These are phyloP conservation scores for Sordaria brevicollis DNA, from an alignment of 495 filamentous ascomycete species.

Conservation along the genomic window DNA sequence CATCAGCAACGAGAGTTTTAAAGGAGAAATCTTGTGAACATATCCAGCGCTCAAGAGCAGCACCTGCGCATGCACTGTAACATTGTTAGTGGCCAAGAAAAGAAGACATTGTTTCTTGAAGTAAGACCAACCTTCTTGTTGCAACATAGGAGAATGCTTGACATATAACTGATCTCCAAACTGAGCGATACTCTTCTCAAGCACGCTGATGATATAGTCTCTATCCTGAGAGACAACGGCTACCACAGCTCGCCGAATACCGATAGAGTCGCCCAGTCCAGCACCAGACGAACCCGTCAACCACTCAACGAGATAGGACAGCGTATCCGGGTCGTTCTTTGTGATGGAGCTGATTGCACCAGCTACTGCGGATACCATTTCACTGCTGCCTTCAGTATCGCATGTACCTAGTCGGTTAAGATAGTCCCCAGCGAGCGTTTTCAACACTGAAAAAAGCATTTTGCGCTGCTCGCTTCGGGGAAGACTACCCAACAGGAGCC, in stretches of 20 bases:
- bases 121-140: constrained; percentile 68
- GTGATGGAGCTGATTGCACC: constrained; percentile 32
- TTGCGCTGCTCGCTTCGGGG: constrained; percentile 48
- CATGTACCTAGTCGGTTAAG: constrained; percentile 26
- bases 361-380: constrained; percentile 38
- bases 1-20: constrained; percentile 51
- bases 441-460: constrained; percentile 47
- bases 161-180: constrained; percentile 85
- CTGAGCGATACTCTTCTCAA: constrained; percentile 56
- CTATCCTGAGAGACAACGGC: constrained; percentile 45
- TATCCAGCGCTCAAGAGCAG: constrained; percentile 72
- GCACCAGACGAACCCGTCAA: constrained; percentile 52
- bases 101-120: background rate
- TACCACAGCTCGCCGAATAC: constrained; percentile 56
- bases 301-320: constrained; percentile 56
- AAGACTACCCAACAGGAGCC: constrained; percentile 36
- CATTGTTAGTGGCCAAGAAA: constrained; percentile 17
- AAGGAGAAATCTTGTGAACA: constrained; percentile 49
- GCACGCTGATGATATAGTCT: constrained; percentile 42
- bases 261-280: constrained; percentile 51
- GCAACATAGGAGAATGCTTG: constrained; percentile 65
- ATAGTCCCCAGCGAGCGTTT: constrained; percentile 46
- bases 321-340: constrained; percentile 22
- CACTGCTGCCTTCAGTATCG: constrained; percentile 20
- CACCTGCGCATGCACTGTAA: constrained; percentile 60